phyloP scores from a whole-genome alignment of 768 basidiomycete genomes.

The Xerocomellus amylosporus region DNA sequence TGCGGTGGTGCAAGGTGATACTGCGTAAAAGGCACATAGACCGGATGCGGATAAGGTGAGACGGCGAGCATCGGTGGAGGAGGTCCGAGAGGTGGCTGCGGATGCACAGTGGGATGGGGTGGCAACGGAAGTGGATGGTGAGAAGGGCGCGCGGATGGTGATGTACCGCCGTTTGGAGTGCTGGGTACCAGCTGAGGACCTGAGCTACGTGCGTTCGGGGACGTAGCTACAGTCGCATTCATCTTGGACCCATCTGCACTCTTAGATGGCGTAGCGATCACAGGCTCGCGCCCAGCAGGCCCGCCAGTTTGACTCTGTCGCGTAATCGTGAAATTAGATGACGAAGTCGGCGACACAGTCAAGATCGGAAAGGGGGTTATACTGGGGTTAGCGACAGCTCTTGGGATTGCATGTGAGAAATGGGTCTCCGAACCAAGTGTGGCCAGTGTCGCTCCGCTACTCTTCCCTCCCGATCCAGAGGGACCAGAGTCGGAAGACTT shows the following conservation, averaged over 20 bases:
- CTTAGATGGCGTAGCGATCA: not conserved
- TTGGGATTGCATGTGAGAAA: not conserved
- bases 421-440: not conserved
- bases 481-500: not conserved
- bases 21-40: constrained; percentile 23
- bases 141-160: not conserved
- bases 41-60: constrained; percentile 16
- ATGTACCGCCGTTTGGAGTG: not conserved
- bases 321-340: not conserved
- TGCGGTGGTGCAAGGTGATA: constrained; percentile 18
- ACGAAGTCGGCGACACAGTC: constrained; percentile 4
- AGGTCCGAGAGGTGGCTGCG: constrained; percentile 4
- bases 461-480: not conserved
- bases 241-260: constrained; percentile 6
- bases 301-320: not conserved
- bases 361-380: constrained; percentile 24
- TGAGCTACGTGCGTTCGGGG: constrained; percentile 4
- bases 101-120: constrained; percentile 8
- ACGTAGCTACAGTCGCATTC: not conserved
- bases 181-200: not conserved
- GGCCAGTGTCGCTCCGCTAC: not conserved
- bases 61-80: constrained; percentile 18
- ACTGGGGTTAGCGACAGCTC: not conserved
- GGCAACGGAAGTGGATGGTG: constrained; percentile 13
- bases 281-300: not conserved